Base-by-base conservation (phyloP, 371 early-diverging fungal species). In the Mortierella sp. region DNA sequence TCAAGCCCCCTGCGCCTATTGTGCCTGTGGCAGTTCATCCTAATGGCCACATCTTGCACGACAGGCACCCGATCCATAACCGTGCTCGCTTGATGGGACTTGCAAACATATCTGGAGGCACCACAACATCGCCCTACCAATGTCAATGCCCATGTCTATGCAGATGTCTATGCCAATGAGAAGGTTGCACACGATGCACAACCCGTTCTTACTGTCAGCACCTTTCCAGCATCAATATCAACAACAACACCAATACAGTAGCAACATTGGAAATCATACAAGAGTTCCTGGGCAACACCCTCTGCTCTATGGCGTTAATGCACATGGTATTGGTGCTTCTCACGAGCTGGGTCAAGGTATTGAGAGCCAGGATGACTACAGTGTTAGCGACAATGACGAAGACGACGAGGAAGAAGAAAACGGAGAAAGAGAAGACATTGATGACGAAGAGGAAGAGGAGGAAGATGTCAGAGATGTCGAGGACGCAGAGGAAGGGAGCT, bases 41-140 rank as follows among this genome's bases (percentile, higher is more conserved):
- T 5, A 79, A 79, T 18, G 80, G 80, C 6, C 75, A 75, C 20
- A 75, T 79, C 64, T 55, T 79, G 0, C 75, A 79, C 28, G 75
- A 62, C 9, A 75, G 80, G 5, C 80, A 79, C 20, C 80, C 75
- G 0, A 79, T 79, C 66, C 80, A 74, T 59, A 79, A 79, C 43
- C 67, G 80, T 6, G 80, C 72, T 0, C 72, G 80, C 5, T 24
- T 79, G 62, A 54, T 79, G 71, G 69, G 61, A 9, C 68, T 68
- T 2, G 62, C 65, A 49, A 49, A 49, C 49, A 20, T 49, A 49
- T 16, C 49, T 49, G 49, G n/a, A 16, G n/a, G 49, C 37, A 66
- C 57, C 49, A 24, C n/a, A 14, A n/a, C 8, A 16, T 6, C 55
- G 8, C 55, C 3, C 14, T 55, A 18, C 28, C 55, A 55, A 55